phyloP scores from a whole-genome alignment of 441 rosid species.

The Pelargonium myrrhifolium region DNA sequence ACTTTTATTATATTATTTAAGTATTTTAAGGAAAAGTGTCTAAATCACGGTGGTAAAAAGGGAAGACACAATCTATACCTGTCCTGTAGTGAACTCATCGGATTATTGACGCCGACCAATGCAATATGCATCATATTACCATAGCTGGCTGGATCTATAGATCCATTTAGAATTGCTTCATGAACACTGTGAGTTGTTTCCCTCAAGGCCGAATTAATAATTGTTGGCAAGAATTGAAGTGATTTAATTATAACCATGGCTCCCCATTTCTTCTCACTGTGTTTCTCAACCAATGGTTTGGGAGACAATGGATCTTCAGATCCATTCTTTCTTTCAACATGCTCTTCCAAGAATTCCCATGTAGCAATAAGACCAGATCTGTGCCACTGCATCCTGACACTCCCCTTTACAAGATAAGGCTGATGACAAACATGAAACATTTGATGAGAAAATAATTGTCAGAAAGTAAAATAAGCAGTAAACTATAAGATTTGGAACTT shows the following conservation, averaged over 20 bases:
- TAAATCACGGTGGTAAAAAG: conserved; percentile 9
- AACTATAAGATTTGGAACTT: conserved; percentile 9
- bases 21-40: not conserved
- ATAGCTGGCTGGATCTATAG: conserved; percentile 36
- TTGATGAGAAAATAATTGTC: conserved; percentile 18
- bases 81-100: conserved; percentile 97
- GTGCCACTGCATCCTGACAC: conserved; percentile 99
- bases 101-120: conserved; percentile 89
- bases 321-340: conserved; percentile 58
- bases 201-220: conserved; percentile 61
- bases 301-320: conserved; percentile 48
- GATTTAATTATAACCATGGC: conserved; percentile 96
- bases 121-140: conserved; percentile 99
- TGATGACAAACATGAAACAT: conserved; percentile 31
- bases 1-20: not conserved
- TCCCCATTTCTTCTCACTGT: conserved; percentile 85
- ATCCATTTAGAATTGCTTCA: conserved; percentile 37
- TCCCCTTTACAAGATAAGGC: conserved; percentile 94
- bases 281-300: conserved; percentile 57
- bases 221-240: conserved; percentile 75
- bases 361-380: conserved; percentile 94
- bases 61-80: conserved; percentile 45
- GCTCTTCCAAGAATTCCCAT: conserved; percentile 97
- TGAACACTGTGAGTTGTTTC: conserved; percentile 64
- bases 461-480: conserved; percentile 18